A percentile compares a stretch with the other conserved stretches of the same genome.
phyloP scores from a whole-genome alignment of 2,329 filamentous ascomycete species.

The Fusarium newnesense region DNA sequence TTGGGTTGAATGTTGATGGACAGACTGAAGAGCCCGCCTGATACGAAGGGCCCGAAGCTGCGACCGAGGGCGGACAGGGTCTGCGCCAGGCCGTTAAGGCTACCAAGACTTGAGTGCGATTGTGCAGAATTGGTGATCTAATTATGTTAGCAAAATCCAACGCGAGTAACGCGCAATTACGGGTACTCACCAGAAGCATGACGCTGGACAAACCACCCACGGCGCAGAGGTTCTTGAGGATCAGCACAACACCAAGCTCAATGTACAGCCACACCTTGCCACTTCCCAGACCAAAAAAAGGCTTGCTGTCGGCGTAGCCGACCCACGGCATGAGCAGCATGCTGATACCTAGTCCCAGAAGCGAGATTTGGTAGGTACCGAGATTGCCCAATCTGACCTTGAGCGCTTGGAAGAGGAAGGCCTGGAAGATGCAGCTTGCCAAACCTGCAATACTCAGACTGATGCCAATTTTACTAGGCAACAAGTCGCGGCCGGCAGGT shows the following conservation, averaged over 20 bases:
- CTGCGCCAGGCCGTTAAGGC: slow-evolving; percentile 92
- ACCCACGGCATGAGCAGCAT: slow-evolving; percentile 92
- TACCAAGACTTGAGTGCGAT: slow-evolving; percentile 85
- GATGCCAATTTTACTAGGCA: slow-evolving; percentile 83
- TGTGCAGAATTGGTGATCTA: slow-evolving; percentile 95
- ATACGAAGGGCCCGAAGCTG: slow-evolving; percentile 87
- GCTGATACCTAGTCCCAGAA: slow-evolving; percentile 82
- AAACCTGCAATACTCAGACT: slow-evolving; percentile 85
- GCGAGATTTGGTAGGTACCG: slow-evolving; percentile 80
- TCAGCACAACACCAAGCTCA: slow-evolving; percentile 82
- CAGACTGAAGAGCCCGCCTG: slow-evolving; percentile 85
- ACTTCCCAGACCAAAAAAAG: slow-evolving; percentile 66
- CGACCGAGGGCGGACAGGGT: slow-evolving; percentile 91
- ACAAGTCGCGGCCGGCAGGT: slow-evolving; percentile 80
- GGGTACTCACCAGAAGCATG: slow-evolving; percentile 76
- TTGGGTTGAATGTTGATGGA: slow-evolving; percentile 78
- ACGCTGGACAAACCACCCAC: slow-evolving; percentile 92
- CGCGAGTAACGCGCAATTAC: too few relatives aligned
- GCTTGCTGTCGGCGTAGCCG: slow-evolving; percentile 74
- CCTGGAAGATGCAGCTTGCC: slow-evolving; percentile 89
- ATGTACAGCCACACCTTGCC: slow-evolving; percentile 79
- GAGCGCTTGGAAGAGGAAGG: slow-evolving; percentile 83
- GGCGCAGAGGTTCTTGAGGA: slow-evolving; percentile 89
- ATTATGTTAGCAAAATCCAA: background rate
- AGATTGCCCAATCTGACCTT: slow-evolving; percentile 86